Base-by-base conservation (phyloP, 345 rosid species). In the Toxicodendron radicans region DNA sequence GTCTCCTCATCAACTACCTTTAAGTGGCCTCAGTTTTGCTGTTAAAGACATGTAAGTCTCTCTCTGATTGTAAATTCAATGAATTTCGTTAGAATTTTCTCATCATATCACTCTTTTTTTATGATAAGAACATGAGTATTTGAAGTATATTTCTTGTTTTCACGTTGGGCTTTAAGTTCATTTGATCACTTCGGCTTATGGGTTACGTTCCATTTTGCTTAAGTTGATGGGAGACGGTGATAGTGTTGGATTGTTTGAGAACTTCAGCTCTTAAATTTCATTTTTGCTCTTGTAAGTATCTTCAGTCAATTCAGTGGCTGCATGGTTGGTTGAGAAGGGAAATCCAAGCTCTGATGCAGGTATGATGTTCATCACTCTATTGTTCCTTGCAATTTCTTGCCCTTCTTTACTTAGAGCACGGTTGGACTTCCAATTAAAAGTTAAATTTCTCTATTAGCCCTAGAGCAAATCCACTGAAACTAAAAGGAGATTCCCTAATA, bases 271-370 rank as follows among this genome's bases (percentile, higher is more conserved):
- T n/a, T 13, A 38, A 38, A 8, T 38, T 38, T 38, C 43, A 38
- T 38, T 5, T 38, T 38, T 38, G 43, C 43, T 38, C 43, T 38
- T 38, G 43, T 38, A 38, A 38, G 84, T 86, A 83, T 73, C 87
- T 83, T 68, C 92, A 87, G 58, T 78, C 81, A 56, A 92, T 86
- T 73, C 79, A 63, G 38, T 87, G 93, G 92, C 87, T 95, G 58
- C 85, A 81, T 35, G 64, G 76, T 53, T 92, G 98, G 98, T 73
- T 91, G 85, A 88, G 73, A 83, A 91, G 97, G 68, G 99, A 95
- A 83, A 77, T 90, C 74, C 98, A 95, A 77, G 89, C 99, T 82
- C 78, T 92, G 35, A 81, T 90, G 87, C 95, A 90, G 94, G 99
- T 90, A 24, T 54, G 61, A 24, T 52, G 41, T 53, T 59, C 24